phyloP scores from a whole-genome alignment of 495 filamentous ascomycete species.

The Aspergillus leporis region DNA sequence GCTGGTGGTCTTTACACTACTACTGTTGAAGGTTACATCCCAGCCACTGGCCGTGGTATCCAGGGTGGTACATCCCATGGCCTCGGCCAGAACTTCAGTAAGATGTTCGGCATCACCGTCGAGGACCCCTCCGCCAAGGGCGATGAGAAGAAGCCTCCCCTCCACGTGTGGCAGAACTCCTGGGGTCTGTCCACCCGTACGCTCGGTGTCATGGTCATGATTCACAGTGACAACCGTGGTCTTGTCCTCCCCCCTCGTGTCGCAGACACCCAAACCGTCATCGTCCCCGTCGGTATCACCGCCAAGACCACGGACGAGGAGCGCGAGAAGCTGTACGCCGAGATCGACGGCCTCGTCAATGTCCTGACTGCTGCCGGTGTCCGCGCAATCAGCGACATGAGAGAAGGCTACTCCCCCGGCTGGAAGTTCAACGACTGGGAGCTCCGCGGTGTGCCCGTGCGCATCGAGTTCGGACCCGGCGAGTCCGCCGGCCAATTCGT shows the following conservation, averaged over 20 bases:
- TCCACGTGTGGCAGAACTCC: conserved; percentile 96
- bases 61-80: conserved; percentile 94
- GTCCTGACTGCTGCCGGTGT: conserved; percentile 66
- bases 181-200: conserved; percentile 96
- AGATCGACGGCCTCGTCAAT: conserved; percentile 65
- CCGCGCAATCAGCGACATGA: conserved; percentile 70
- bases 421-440: conserved; percentile 99
- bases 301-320: conserved; percentile 80
- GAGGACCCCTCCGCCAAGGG: conserved; percentile 82
- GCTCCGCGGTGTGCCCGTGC: conserved; percentile 87
- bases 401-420: conserved; percentile 86
- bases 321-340: conserved; percentile 65
- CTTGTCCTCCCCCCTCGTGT: conserved; percentile 88
- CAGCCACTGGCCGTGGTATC: conserved; percentile 90
- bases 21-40: conserved; percentile 87
- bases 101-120: conserved; percentile 97
- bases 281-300: conserved; percentile 93
- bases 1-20: conserved; percentile 94
- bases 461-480: conserved; percentile 93
- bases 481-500: conserved; percentile 82
- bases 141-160: conserved; percentile 65
- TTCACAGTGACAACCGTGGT: conserved; percentile 92
- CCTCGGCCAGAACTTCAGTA: conserved; percentile 94
- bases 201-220: conserved; percentile 98
- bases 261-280: conserved; percentile 79